Base-by-base conservation (phyloP, 2,329 filamentous ascomycete species). In the Sporothrix pseudoabietina region DNA sequence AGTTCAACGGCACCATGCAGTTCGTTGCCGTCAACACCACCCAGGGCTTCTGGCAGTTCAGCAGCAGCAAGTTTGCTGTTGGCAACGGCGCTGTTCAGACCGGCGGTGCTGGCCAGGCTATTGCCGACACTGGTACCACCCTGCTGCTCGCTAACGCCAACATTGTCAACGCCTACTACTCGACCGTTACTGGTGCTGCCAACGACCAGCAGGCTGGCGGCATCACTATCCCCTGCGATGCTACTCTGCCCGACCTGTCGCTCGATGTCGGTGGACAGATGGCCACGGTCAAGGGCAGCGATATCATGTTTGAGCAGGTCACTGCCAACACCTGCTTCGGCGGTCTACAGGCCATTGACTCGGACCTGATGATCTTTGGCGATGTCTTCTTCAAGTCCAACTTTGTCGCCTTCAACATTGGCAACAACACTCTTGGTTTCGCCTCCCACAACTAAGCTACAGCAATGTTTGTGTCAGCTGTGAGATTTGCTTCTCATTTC, bases 31-130 rank as follows among this genome's bases (percentile, higher is more conserved):
- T 93, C 75, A 87, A 92, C 78, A 85, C 84, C 22, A 85, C 84
- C 12, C 82, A 84, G 44, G 92, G 91, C 9, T 93, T 90, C 83
- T 94, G 92, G 92, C 84, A 91, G 78, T 88, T 93, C 78, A 78
- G 84, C 16, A 88, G 87, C 6, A 83, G 84, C 32, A 82, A 83
- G 63, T 92, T 90, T 78, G 82, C 83, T 22, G 84, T 93, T 72
- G 87, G 84, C 16, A 80, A 79, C 54, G 82, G 81, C 10, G 49
- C 79, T 1, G 59, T 81, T 2, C 82, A 85, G 78, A 77, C 78
- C 32, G 79, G 80, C 9, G 69, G 79, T 0, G 79, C 81, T 35
- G 83, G 83, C 74, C 83, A 87, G 80, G 83, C 84, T 52, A 85
- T 88, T 72, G 82, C 84, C 44, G 88, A 89, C 81, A 87, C 86